phyloP scores from a whole-genome alignment of 495 filamentous ascomycete genomes.

The Cudoniella acicularis region DNA sequence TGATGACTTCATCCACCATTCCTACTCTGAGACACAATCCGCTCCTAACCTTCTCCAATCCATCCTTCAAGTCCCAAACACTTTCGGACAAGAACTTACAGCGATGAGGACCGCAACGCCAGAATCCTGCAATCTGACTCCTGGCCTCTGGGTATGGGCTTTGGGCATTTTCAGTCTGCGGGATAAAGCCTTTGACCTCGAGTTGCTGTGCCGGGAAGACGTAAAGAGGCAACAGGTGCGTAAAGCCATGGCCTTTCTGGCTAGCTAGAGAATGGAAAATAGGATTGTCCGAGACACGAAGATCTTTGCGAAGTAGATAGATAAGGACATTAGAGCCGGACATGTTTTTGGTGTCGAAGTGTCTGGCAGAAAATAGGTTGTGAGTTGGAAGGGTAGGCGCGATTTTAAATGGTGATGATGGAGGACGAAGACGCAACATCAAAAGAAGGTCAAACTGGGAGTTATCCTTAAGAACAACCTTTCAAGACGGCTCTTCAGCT shows the following conservation, averaged over 20 bases:
- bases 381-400: no score
- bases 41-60: slow-evolving; percentile 49
- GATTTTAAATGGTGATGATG: no score
- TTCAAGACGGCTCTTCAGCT: no score
- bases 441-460: no score
- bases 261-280: slow-evolving; percentile 52
- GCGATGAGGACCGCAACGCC: slow-evolving; percentile 65
- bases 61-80: slow-evolving; percentile 62
- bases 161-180: slow-evolving; percentile 20
- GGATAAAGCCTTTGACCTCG: slow-evolving; percentile 66
- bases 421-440: no score
- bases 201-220: slow-evolving; percentile 62
- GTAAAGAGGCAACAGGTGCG: slow-evolving; percentile 64
- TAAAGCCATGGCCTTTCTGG: slow-evolving; percentile 46
- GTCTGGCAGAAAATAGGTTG: no score
- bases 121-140: slow-evolving; percentile 53
- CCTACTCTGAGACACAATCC: slow-evolving; percentile 64
- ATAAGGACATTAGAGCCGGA: slow-evolving; percentile 43
- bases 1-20: slow-evolving; percentile 46
- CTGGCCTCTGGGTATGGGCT: slow-evolving; percentile 59
- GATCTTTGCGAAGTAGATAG: slow-evolving; percentile 61
- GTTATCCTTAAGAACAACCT: no score
- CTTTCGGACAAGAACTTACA: slow-evolving; percentile 64
- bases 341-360: slow-evolving; percentile 12
- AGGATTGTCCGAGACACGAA: slow-evolving; percentile 66